These are phyloP conservation scores for Serendipita indica DNA, from an alignment of 768 basidiomycete species.

Conservation along the genomic window DNA sequence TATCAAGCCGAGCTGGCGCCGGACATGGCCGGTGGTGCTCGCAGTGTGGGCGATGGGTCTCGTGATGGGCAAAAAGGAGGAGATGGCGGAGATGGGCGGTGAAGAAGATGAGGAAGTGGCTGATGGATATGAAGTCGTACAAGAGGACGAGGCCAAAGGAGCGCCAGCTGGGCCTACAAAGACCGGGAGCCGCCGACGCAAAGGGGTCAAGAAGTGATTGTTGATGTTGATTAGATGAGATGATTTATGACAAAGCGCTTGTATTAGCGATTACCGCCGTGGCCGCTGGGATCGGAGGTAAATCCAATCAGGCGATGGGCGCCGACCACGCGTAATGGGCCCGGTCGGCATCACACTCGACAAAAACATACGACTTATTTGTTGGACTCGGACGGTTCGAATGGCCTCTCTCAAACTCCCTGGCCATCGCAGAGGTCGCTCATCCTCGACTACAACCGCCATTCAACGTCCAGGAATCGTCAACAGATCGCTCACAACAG, in stretches of 20 bases:
- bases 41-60: constrained; percentile 23
- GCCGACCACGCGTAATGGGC: background rate
- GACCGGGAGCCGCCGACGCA: background rate
- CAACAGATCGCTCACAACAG: background rate
- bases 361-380: too few relatives aligned
- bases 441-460: background rate
- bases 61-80: constrained; percentile 6
- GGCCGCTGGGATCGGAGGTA: background rate
- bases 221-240: background rate
- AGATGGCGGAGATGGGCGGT: background rate
- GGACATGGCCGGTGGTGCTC: constrained; percentile 58
- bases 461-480: background rate
- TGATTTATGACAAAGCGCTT: constrained; percentile 1
- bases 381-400: too few relatives aligned
- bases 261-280: background rate
- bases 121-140: background rate
- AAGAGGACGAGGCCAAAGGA: background rate
- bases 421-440: background rate
- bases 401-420: background rate
- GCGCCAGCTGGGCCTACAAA: background rate
- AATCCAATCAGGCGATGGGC: too few relatives aligned
- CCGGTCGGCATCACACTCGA: background rate
- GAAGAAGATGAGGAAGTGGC: background rate
- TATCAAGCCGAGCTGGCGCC: constrained; percentile 36
- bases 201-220: background rate